A percentile compares a stretch with the other conserved stretches of the same genome.
phyloP scores from a whole-genome alignment of 169 alveolate species.

The Plasmodium knowlesi region DNA sequence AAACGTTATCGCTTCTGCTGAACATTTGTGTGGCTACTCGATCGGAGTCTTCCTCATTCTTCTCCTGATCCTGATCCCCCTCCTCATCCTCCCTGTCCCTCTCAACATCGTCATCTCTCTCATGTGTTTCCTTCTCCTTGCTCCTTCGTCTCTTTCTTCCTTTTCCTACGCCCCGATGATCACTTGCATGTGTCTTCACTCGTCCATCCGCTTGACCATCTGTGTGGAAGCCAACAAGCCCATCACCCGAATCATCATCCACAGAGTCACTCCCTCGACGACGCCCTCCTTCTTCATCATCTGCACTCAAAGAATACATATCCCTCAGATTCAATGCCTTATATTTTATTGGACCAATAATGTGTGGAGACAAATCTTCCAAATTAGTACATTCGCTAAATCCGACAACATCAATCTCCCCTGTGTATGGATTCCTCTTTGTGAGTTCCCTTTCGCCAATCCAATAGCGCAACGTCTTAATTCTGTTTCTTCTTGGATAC shows the following conservation, averaged over 20 bases:
- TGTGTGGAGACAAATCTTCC: slow-evolving; percentile 49
- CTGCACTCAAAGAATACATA: neutral
- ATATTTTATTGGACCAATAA: slow-evolving; percentile 58
- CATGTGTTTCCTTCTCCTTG: neutral
- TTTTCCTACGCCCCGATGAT: neutral
- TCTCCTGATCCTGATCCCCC: neutral
- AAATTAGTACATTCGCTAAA: slow-evolving; percentile 56
- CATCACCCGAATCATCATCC: neutral
- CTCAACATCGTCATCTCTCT: neutral
- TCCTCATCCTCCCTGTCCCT: neutral
- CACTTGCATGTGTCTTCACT: neutral
- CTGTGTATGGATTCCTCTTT: slow-evolving; percentile 56
- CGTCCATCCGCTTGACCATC: neutral
- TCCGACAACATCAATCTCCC: slow-evolving; percentile 68
- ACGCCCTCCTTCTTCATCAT: neutral
- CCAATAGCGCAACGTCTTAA: slow-evolving; percentile 55
- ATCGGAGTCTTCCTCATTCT: neutral
- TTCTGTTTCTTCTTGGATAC: slow-evolving; percentile 61
- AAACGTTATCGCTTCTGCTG: neutral
- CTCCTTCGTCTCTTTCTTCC: neutral
- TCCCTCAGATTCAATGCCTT: slow-evolving; percentile 17
- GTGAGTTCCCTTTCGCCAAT: slow-evolving; percentile 71
- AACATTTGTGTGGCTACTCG: neutral
- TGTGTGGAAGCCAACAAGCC: neutral
- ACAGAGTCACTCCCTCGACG: neutral